Evolutionary conservation across 2,329 filamentous ascomycete species (phyloP), one percentile per base, ranked within the genome.

Genomic region (Clonostachys sp.): DNA sequence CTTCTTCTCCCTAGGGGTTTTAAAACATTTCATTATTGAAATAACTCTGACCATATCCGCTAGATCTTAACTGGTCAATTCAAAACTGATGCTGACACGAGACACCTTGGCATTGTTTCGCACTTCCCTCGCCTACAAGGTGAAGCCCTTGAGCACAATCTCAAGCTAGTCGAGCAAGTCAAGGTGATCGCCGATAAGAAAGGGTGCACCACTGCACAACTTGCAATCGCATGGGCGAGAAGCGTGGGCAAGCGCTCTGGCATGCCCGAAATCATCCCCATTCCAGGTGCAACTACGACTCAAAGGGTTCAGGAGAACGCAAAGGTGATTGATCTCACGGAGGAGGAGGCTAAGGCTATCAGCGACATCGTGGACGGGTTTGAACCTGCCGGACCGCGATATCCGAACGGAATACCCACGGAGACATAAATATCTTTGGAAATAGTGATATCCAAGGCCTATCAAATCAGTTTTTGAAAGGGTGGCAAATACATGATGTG

Each of bases 151-250:
- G 65, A 73, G 39, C 73, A 75, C 60, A 89, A 89, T 62, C 56
- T 88, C 12, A 61, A 80, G 57, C 73, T 89, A 6, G 80, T 83
- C 12, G 55, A 71, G 14, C 69, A 79, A 49, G 60, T 89, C 6
- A 67, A 81, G 58, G 66, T 68, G 35, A 57, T 89, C 44, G 84
- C 85, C 1, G 59, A 65, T 52, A 71, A 71, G 55, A 88, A 87
- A 65, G 73, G 73, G 1, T 78, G 73, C 57, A 86, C 81, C 1
- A 60, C 78, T 5, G 74, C 75, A 2, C 86, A 90, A 65, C 68
- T 89, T 30, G 85, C 84, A 13, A 69, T 90, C 46, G 76, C 73
- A 45, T 91, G 86, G 84, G 64, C 81, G 4, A 55, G 72, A 41
- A 64, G 72, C 2, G 65, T 82, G 39, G 75, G 71, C 40, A 66